phyloP scores from a whole-genome alignment of 192 early-diverging fungal genomes.

The Entrophospora sp. region DNA sequence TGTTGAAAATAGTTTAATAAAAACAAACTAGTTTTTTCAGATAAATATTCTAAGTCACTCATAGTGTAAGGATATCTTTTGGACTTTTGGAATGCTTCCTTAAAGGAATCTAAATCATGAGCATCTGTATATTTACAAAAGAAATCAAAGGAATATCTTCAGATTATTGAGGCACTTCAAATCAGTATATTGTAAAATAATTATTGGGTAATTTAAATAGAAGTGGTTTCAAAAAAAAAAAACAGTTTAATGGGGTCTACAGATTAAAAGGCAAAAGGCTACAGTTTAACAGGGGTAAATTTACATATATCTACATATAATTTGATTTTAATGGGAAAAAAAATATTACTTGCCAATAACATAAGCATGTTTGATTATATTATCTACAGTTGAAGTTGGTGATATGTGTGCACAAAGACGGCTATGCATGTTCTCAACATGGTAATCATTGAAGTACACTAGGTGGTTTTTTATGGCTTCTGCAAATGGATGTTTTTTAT shows the following conservation, averaged over 20 bases:
- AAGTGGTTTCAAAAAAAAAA: too few relatives aligned
- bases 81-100: neutral
- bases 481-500: neutral
- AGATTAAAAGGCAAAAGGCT: too few relatives aligned
- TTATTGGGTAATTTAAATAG: too few relatives aligned
- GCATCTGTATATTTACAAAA: too few relatives aligned
- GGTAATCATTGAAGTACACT: neutral
- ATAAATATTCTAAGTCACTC: neutral
- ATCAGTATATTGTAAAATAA: too few relatives aligned
- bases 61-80: neutral
- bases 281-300: too few relatives aligned
- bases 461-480: neutral
- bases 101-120: neutral
- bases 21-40: neutral
- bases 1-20: neutral
- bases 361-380: neutral
- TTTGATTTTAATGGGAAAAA: too few relatives aligned
- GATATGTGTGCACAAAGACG: neutral
- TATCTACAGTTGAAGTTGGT: neutral
- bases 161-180: too few relatives aligned
- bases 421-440: constrained; percentile 5
- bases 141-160: too few relatives aligned
- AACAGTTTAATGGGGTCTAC: too few relatives aligned
- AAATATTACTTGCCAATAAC: neutral
- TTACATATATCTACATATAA: too few relatives aligned